A percentile compares a stretch with the other conserved stretches of the same genome.
phyloP scores from a whole-genome alignment of 2,329 filamentous ascomycete genomes.

The Septoria petroselini region DNA sequence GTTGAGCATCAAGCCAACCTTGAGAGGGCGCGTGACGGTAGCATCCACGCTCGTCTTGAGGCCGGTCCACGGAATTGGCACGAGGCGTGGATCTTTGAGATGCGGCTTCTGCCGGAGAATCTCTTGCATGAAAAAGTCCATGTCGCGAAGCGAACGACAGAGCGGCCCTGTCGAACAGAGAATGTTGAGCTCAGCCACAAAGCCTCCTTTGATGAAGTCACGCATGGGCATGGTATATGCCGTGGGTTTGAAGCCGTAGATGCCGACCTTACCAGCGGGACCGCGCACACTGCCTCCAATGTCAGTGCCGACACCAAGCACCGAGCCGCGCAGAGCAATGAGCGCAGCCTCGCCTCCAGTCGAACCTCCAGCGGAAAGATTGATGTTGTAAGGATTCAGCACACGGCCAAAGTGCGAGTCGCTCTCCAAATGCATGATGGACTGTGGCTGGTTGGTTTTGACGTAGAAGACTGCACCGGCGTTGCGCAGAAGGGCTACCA shows the following conservation, averaged over 20 bases:
- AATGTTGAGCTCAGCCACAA: conserved; percentile 24
- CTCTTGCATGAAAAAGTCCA: conserved; percentile 20
- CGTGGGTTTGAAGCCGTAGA: conserved; percentile 37
- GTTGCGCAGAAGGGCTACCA: conserved; percentile 19
- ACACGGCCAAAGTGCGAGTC: conserved; percentile 15
- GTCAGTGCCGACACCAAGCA: conserved; percentile 60
- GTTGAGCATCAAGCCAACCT: conserved; percentile 21
- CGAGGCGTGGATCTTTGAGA: conserved; percentile 19
- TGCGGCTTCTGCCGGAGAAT: conserved; percentile 15
- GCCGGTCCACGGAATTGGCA: conserved; percentile 23
- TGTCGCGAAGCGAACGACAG: conserved; percentile 18
- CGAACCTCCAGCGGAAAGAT: conserved; percentile 21
- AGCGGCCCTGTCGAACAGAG: conserved; percentile 23
- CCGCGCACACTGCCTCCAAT: conserved; percentile 66
- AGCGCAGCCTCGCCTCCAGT: conserved; percentile 46
- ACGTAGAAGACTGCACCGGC: conserved; percentile 27
- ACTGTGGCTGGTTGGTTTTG: conserved; percentile 26
- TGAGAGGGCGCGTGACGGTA: conserved; percentile 9
- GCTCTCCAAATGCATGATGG: conserved; percentile 25
- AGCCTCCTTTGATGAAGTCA: conserved; percentile 19
- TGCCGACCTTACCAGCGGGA: conserved; percentile 69
- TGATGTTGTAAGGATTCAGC: conserved; percentile 23
- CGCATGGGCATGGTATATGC: conserved; percentile 20
- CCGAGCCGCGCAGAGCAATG: conserved; percentile 56
- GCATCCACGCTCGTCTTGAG: conserved; percentile 16